Conservation (phyloP, 108 stramenopile genomes). For the Pseudonitzschia delicatissima region DNA sequence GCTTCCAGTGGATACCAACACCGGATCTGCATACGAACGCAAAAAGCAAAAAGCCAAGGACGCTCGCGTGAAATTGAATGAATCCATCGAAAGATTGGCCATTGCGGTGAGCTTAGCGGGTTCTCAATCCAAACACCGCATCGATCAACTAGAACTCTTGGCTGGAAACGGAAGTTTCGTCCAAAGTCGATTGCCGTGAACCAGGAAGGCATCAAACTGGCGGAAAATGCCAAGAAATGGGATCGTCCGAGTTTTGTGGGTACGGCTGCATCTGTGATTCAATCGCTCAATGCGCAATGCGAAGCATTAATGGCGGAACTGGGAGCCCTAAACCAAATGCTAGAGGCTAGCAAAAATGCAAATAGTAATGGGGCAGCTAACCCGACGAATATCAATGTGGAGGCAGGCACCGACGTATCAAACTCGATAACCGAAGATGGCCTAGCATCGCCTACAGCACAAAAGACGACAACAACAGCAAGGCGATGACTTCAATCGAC, state of each 20-base stretch:
- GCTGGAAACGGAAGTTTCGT: slow-evolving; percentile 9
- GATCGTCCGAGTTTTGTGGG: slow-evolving; percentile 82
- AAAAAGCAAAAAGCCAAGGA: slow-evolving; percentile 88
- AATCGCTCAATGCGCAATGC: slow-evolving; percentile 74
- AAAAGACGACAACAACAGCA: slow-evolving; percentile 17
- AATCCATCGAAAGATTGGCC: slow-evolving; percentile 72
- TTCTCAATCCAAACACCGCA: slow-evolving; percentile 62
- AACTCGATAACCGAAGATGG: neutral
- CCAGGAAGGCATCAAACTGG: slow-evolving; percentile 47
- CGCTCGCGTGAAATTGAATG: slow-evolving; percentile 77
- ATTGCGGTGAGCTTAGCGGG: slow-evolving; percentile 73
- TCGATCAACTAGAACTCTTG: slow-evolving; percentile 38
- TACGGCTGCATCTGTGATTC: slow-evolving; percentile 68
- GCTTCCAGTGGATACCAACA: slow-evolving; percentile 8
- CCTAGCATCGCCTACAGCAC: neutral
- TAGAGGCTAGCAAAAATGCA: slow-evolving; percentile 4
- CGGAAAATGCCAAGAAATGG: slow-evolving; percentile 80
- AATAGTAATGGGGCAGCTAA: neutral
- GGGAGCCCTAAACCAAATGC: slow-evolving; percentile 33
- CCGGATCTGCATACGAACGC: slow-evolving; percentile 67
- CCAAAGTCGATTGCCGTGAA: slow-evolving; percentile 36
- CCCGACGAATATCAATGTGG: no score
- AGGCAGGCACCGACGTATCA: neutral
- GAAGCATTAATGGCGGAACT: slow-evolving; percentile 74
- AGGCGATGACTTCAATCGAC: neutral